Conservation (phyloP, 2,329 filamentous ascomycete genomes). For the Ustulina deusta region DNA sequence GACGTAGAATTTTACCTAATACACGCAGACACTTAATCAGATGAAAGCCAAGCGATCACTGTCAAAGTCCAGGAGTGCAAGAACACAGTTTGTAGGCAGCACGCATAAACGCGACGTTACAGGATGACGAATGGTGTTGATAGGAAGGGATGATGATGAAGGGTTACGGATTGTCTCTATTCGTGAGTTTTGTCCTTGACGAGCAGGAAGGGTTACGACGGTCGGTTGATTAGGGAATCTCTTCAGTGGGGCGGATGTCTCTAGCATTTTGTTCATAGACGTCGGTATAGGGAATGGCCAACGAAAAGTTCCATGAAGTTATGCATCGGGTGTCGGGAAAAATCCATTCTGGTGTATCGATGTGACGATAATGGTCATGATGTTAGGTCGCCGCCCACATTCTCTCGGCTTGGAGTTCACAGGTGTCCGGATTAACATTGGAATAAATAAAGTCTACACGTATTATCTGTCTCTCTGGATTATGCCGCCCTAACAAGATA, state of each 20-base stretch:
- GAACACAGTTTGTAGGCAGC: conserved; percentile 21
- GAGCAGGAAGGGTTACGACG: conserved; percentile 26
- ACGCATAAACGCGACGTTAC: conserved; percentile 27
- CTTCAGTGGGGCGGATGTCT: conserved; percentile 29
- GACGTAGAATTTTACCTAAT: conserved; percentile 31
- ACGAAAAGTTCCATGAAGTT: conserved; percentile 37
- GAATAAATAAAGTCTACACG: conserved; percentile 16
- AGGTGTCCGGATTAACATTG: background rate
- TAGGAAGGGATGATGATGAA: conserved; percentile 26
- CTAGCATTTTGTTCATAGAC: conserved; percentile 44
- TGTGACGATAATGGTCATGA: background rate
- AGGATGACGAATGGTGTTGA: conserved; percentile 31
- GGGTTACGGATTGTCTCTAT: conserved; percentile 26
- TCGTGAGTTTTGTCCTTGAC: conserved; percentile 30
- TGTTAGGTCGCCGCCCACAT: background rate
- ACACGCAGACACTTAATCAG: conserved; percentile 27
- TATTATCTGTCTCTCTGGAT: conserved; percentile 19
- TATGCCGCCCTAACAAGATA: conserved; percentile 1
- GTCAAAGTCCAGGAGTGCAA: conserved; percentile 14
- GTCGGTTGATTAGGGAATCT: conserved; percentile 32
- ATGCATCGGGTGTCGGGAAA: conserved; percentile 1
- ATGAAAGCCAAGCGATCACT: conserved; percentile 20
- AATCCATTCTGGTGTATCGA: conserved; percentile 7
- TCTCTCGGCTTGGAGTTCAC: background rate
- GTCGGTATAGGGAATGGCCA: conserved; percentile 45